Conservation (phyloP, 2,329 filamentous ascomycete genomes). For the Claviceps spartinae region DNA sequence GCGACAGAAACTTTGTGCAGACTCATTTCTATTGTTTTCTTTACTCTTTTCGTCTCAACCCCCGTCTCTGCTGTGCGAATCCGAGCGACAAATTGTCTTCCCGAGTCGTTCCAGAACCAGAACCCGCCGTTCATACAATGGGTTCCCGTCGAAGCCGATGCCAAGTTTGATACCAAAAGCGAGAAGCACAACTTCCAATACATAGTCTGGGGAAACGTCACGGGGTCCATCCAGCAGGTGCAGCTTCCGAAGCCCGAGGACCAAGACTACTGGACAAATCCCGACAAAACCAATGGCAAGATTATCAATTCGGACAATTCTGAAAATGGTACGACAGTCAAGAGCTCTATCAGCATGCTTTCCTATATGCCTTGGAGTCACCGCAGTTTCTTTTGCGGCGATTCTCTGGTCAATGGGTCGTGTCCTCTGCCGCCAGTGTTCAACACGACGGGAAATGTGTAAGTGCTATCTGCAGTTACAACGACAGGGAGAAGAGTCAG, state of each 20-base stretch:
- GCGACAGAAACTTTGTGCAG: background rate
- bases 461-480: background rate
- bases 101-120: conserved; percentile 41
- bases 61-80: conserved; percentile 52
- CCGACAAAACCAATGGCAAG: conserved; percentile 54
- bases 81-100: conserved; percentile 74
- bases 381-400: conserved; percentile 51
- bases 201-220: conserved; percentile 84
- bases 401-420: conserved; percentile 40
- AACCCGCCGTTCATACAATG: conserved; percentile 60
- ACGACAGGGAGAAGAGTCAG: no score
- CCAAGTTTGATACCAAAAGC: conserved; percentile 51
- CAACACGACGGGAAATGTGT: conserved; percentile 19
- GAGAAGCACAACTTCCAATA: conserved; percentile 55
- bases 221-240: conserved; percentile 49
- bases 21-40: conserved; percentile 23
- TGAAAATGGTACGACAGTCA: conserved; percentile 58
- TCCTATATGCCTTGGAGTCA: conserved; percentile 57
- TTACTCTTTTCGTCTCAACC: conserved; percentile 23
- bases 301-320: conserved; percentile 52
- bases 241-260: conserved; percentile 44
- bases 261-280: conserved; percentile 48
- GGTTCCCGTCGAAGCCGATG: conserved; percentile 60
- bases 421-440: conserved; percentile 73
- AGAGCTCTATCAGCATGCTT: conserved; percentile 57